These are phyloP conservation scores for Phialophora verrucosa DNA, from an alignment of 2,329 filamentous ascomycete species.

Conservation along the genomic window DNA sequence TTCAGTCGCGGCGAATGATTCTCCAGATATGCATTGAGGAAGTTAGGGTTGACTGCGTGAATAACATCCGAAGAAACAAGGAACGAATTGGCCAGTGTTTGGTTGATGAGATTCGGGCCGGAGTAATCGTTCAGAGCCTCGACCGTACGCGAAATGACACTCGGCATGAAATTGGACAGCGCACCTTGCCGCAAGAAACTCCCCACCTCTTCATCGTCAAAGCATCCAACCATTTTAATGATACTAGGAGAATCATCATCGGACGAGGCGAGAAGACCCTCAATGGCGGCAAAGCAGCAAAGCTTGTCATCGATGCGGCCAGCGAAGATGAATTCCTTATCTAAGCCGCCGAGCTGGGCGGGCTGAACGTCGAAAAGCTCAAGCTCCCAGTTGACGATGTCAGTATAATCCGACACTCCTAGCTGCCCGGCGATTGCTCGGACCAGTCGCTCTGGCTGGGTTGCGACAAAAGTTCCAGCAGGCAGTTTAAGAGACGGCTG, in stretches of 20 bases:
- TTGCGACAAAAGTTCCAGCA: constrained; percentile 74
- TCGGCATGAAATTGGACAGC: constrained; percentile 82
- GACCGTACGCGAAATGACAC: constrained; percentile 78
- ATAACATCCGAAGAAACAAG: constrained; percentile 91
- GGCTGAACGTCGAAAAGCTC: constrained; percentile 93
- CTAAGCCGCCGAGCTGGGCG: constrained; percentile 79
- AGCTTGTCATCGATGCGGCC: constrained; percentile 97
- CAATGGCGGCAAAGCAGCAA: constrained; percentile 89
- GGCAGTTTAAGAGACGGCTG: constrained; percentile 42
- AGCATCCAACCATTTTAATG: constrained; percentile 90
- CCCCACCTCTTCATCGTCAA: constrained; percentile 97
- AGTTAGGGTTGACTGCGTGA: constrained; percentile 95
- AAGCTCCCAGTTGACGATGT: constrained; percentile 94
- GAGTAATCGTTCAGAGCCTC: constrained; percentile 56
- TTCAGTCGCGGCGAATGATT: constrained; percentile 89
- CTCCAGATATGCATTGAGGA: constrained; percentile 79
- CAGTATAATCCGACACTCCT: constrained; percentile 71
- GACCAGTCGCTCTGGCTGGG: constrained; percentile 84
- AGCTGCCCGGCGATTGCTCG: constrained; percentile 79
- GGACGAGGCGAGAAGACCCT: constrained; percentile 75
- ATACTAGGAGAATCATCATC: constrained; percentile 60
- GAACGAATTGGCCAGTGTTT: constrained; percentile 91
- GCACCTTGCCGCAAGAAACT: constrained; percentile 89
- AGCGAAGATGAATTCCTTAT: constrained; percentile 92
- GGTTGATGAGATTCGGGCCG: constrained; percentile 67